Evolutionary conservation across 179 eudicot species (phyloP), one percentile per base, ranked within the genome.

Genomic region (Spinacia oleracea): DNA sequence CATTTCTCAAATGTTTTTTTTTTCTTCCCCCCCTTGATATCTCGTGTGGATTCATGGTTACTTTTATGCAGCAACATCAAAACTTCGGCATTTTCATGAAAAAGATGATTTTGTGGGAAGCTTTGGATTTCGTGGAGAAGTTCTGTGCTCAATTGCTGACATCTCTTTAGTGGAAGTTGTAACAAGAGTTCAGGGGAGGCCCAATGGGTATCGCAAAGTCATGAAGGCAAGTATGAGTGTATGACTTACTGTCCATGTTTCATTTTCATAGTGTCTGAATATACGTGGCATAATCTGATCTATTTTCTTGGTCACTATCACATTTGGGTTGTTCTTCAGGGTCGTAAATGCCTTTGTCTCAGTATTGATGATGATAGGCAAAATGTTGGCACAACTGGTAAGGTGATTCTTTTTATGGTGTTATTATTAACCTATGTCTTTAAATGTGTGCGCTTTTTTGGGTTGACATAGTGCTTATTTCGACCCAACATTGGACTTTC

Each of bases 41-140:
- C 2, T 23, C 50, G 21, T 73, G 55, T 79, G 71, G 69, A 80
- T 43, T 12, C 34, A 15, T 72, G 69, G 78, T 80, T 76, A 70
- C 70, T 64, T 64, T 16, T 85, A 59, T 84, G 81, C 86, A 94
- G 99, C 91, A 74, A 90, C 99, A 67, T 96, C 98, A 77, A 96
- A 91, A 78, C 38, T 76, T 76, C 85, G 78, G 59, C 78, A 80
- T 75, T 56, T 80, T 79, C 80, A 73, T 74, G 84, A 77, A 73
- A 58, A 79, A 56, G 84, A 85, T 81, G 67, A 78, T 82, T 80
- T 64, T 74, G 63, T 56, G 23, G 84, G 78, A 81, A 86, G 83
- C 92, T 91, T 90, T 83, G 98, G 98, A 51, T 91, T 84, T 65
- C 91, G 90, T n/a, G 99, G 99, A 85, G 99, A 94, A 87, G 90